Evolutionary conservation across 176 grass and related monocot genomes (phyloP).

Genomic region (Eragrostis nindensis): DNA sequence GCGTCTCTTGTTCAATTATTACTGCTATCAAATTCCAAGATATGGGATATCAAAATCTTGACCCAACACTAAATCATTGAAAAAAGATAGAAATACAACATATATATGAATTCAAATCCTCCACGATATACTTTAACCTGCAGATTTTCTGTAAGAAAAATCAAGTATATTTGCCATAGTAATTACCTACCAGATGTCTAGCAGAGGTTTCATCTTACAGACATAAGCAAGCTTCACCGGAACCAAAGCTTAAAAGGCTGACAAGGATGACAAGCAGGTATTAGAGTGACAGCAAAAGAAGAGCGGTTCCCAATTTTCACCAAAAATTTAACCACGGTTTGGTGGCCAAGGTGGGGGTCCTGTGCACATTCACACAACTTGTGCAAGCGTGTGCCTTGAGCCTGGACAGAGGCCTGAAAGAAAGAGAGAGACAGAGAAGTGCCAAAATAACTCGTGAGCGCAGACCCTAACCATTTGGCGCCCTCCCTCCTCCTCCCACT

Average conservation of each 20-base stretch:
- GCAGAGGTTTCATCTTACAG: background rate
- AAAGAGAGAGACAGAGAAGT: background rate
- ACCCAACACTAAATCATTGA: background rate
- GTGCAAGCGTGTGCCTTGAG: background rate
- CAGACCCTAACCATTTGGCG: constrained; percentile 36
- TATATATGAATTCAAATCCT: too few species aligned
- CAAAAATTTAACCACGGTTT: background rate
- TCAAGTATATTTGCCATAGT: background rate
- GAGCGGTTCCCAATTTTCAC: background rate
- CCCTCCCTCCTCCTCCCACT: background rate
- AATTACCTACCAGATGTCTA: background rate
- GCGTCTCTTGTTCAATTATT: background rate
- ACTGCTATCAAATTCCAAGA: background rate
- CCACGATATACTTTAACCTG: too few species aligned
- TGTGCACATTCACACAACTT: background rate
- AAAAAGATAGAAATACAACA: background rate
- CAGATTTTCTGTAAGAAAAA: background rate
- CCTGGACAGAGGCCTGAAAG: background rate
- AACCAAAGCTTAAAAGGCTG: background rate
- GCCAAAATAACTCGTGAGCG: background rate
- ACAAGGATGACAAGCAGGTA: background rate
- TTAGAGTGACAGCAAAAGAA: background rate
- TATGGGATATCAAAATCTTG: background rate
- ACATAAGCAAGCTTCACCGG: background rate
- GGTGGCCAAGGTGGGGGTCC: background rate